These are phyloP conservation scores for Volvox reticuliferus DNA, from an alignment of 139 green algal species.

Conservation along the genomic window DNA sequence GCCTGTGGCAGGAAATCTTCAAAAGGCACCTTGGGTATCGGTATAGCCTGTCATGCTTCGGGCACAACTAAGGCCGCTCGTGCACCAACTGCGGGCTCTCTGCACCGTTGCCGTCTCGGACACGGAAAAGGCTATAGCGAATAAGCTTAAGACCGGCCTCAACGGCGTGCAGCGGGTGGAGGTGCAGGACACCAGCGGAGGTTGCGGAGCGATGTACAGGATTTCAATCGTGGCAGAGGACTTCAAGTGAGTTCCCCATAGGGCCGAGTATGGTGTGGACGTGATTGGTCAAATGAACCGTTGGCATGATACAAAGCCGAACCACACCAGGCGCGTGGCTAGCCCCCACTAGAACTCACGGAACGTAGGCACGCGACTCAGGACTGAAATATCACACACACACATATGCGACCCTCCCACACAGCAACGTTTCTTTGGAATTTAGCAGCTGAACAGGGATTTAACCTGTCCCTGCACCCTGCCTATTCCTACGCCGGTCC, in stretches of 20 bases:
- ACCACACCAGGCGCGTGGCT: too few relatives aligned
- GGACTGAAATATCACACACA: too few relatives aligned
- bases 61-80: neutral
- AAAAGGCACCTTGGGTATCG: too few relatives aligned
- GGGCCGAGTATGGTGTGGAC: neutral
- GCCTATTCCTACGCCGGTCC: neutral
- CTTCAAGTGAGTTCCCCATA: conserved; percentile 39
- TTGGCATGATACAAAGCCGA: neutral
- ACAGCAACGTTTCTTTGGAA: too few relatives aligned
- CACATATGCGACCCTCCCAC: too few relatives aligned
- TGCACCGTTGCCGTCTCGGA: conserved; percentile 45
- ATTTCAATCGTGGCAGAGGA: conserved; percentile 56
- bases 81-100: neutral
- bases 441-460: too few relatives aligned
- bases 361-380: too few relatives aligned
- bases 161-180: conserved; percentile 32
- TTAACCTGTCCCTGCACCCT: too few relatives aligned
- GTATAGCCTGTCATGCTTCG: neutral
- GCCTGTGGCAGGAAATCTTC: too few relatives aligned
- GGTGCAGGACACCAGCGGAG: conserved; percentile 71
- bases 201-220: conserved; percentile 67
- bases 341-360: too few relatives aligned
- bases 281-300: neutral
- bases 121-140: conserved; percentile 57
- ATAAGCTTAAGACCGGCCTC: conserved; percentile 53